Evolutionary conservation across 495 filamentous ascomycete genomes (phyloP).

Genomic region (Hypoxylon lienhwacheense): DNA sequence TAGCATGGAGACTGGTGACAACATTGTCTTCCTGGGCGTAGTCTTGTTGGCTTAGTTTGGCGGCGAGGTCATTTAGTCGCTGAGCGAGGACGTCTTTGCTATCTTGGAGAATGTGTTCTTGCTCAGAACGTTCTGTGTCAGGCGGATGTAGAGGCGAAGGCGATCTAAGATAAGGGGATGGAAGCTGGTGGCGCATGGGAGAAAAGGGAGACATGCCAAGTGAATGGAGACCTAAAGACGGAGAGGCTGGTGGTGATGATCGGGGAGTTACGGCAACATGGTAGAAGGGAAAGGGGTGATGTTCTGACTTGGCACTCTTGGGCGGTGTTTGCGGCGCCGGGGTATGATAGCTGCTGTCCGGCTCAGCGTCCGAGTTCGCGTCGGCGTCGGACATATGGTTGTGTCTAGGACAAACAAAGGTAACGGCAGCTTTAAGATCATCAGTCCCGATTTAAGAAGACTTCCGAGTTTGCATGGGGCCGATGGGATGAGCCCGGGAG

Average conservation of each 20-base stretch:
- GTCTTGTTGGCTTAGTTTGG: constrained; percentile 38
- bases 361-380: constrained; percentile 27
- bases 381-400: constrained; percentile 20
- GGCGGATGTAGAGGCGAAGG: constrained; percentile 26
- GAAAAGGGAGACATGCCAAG: constrained; percentile 44
- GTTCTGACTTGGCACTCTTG: constrained; percentile 13
- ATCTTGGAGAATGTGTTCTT: constrained; percentile 41
- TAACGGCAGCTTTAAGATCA: constrained; percentile 1
- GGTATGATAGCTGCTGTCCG: constrained; percentile 18
- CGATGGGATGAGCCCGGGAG: constrained; percentile 10
- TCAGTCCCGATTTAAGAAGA: constrained; percentile 8
- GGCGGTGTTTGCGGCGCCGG: constrained; percentile 29
- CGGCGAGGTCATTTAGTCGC: constrained; percentile 51
- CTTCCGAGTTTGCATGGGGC: constrained; percentile 22
- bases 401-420: neutral
- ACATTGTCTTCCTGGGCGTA: constrained; percentile 32
- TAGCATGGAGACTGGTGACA: constrained; percentile 44
- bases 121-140: constrained; percentile 11
- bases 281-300: constrained; percentile 13
- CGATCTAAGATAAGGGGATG: constrained; percentile 30
- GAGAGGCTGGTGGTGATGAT: constrained; percentile 31
- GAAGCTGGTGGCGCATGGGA: constrained; percentile 36
- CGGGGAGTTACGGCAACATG: constrained; percentile 23
- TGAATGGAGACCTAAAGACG: constrained; percentile 40
- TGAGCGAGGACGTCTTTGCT: constrained; percentile 54